Conservation (phyloP, 1,284 basidiomycete genomes). For the Fomitopsis schrenkii region DNA sequence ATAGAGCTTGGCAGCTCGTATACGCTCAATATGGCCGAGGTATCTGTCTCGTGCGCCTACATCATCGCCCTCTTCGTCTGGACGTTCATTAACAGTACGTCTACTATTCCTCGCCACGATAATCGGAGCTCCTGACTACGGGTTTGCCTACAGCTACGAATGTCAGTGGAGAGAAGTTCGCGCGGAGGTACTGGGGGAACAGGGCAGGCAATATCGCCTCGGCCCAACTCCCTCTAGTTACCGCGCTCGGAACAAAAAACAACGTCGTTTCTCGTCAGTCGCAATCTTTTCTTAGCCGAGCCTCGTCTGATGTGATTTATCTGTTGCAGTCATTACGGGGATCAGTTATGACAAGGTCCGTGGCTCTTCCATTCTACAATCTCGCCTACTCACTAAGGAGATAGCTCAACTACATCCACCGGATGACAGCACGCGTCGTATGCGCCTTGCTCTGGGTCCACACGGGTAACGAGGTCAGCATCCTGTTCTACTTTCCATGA, state of each 20-base stretch:
- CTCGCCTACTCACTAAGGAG: background rate
- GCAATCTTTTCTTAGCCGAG: too few relatives aligned
- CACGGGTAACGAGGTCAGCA: slow-evolving; percentile 35
- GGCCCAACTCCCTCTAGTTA: slow-evolving; percentile 69
- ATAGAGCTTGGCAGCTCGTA: slow-evolving; percentile 38
- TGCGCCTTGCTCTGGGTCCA: slow-evolving; percentile 49
- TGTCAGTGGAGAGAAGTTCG: slow-evolving; percentile 28
- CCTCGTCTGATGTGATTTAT: too few relatives aligned
- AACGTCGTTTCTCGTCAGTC: slow-evolving; percentile 40
- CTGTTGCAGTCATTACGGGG: slow-evolving; percentile 46
- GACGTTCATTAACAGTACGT: slow-evolving; percentile 47
- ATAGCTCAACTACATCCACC: slow-evolving; percentile 50
- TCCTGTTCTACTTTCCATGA: slow-evolving; percentile 10
- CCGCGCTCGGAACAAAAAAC: slow-evolving; percentile 71
- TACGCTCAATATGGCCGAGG: slow-evolving; percentile 44
- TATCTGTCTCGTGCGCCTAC: slow-evolving; percentile 42
- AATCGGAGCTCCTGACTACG: background rate
- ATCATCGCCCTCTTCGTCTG: slow-evolving; percentile 41
- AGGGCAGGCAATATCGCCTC: slow-evolving; percentile 60
- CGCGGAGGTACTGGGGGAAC: slow-evolving; percentile 41
- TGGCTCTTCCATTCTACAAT: too few relatives aligned
- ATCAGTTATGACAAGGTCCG: slow-evolving; percentile 52
- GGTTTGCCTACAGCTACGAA: slow-evolving; percentile 31
- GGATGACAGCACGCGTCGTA: slow-evolving; percentile 45
- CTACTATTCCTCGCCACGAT: background rate